These are phyloP conservation scores for Amphibolis antarctica DNA, from an alignment of 106 monocot species.

Conservation along the genomic window DNA sequence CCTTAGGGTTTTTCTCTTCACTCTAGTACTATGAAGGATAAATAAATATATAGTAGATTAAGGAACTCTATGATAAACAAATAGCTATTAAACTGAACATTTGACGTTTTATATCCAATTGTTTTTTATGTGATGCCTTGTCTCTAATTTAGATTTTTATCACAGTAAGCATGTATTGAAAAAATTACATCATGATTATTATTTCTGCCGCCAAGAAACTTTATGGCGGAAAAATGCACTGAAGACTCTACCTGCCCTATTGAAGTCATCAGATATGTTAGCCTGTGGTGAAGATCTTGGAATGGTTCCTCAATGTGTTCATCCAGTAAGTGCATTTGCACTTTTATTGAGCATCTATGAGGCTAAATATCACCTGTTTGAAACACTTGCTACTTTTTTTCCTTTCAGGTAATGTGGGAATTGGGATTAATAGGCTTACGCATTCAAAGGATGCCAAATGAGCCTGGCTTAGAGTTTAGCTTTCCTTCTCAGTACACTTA, in stretches of 20 bases:
- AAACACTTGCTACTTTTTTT: not conserved
- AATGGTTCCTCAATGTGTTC: conserved; percentile 75
- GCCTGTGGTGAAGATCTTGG: conserved; percentile 97
- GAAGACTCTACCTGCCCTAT: conserved; percentile 75
- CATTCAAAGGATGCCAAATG: conserved; percentile 95
- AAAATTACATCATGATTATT: conserved; percentile 86
- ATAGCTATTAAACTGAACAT: too few relatives aligned
- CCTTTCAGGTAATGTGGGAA: conserved; percentile 82
- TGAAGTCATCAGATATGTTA: conserved; percentile 91
- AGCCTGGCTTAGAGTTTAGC: conserved; percentile 63
- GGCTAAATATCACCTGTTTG: not conserved
- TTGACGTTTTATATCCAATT: too few relatives aligned
- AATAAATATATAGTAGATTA: too few relatives aligned
- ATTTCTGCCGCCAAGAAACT: conserved; percentile 84
- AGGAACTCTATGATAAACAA: too few relatives aligned
- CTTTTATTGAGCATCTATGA: too few relatives aligned
- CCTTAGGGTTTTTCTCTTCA: too few relatives aligned
- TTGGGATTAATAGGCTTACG: conserved; percentile 82
- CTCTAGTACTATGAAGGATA: too few relatives aligned
- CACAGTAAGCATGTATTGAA: conserved; percentile 72
- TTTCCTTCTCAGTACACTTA: conserved; percentile 80
- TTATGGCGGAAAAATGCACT: conserved; percentile 92
- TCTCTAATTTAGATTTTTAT: conserved; percentile 3
- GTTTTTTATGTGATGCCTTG: too few relatives aligned
- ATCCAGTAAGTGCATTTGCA: conserved; percentile 40